Percentiles rank a stretch among this genome's conserved stretches.
Conservation (phyloP, 352 stramenopile genomes). For the Phytophthora agathidicida region DNA sequence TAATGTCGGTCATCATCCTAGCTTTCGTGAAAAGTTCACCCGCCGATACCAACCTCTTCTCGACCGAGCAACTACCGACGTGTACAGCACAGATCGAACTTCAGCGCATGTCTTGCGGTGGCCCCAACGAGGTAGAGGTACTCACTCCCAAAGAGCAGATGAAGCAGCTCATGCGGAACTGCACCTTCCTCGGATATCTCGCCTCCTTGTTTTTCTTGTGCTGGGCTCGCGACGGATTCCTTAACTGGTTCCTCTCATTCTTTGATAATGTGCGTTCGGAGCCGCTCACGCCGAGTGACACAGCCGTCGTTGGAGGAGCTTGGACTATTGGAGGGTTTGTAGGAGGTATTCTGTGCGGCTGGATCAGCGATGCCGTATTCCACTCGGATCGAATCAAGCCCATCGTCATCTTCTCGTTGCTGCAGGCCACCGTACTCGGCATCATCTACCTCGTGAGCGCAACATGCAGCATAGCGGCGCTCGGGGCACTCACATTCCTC, state of each 20-base stretch:
- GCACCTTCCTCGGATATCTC: slow-evolving; percentile 73
- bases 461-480: slow-evolving; percentile 48
- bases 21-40: slow-evolving; percentile 65
- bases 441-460: slow-evolving; percentile 65
- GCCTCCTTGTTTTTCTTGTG: slow-evolving; percentile 72
- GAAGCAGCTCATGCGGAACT: slow-evolving; percentile 57
- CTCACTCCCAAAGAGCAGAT: slow-evolving; percentile 43
- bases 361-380: slow-evolving; percentile 75
- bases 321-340: slow-evolving; percentile 83
- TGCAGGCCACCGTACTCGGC: slow-evolving; percentile 60
- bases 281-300: slow-evolving; percentile 55
- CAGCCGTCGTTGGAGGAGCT: slow-evolving; percentile 66
- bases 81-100: slow-evolving; percentile 21
- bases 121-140: neutral
- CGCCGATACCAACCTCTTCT: slow-evolving; percentile 46
- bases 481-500: slow-evolving; percentile 66
- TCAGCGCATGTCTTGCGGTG: slow-evolving; percentile 8
- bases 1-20: slow-evolving; percentile 63
- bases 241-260: slow-evolving; percentile 84
- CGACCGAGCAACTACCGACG: slow-evolving; percentile 30
- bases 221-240: slow-evolving; percentile 71
- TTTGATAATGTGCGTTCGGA: slow-evolving; percentile 65
- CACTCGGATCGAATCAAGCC: slow-evolving; percentile 68
- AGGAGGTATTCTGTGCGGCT: slow-evolving; percentile 70
- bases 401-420: slow-evolving; percentile 75